Percentiles rank a stretch among this genome's conserved stretches.
These are phyloP conservation scores for Hylodesmum podocarpum DNA, from an alignment of 306 rosid species.

Conservation along the genomic window DNA sequence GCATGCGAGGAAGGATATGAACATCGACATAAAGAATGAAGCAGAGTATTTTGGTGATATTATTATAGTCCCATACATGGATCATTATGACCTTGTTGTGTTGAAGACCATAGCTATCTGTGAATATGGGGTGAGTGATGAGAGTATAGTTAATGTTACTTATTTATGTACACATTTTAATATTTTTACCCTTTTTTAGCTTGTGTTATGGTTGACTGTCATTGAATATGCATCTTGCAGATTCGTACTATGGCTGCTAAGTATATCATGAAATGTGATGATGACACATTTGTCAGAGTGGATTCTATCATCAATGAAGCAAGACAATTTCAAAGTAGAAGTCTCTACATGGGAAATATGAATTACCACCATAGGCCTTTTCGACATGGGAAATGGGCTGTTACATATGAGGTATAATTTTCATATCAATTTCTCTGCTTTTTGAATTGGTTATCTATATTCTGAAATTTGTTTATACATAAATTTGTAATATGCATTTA, in stretches of 20 bases:
- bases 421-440: constrained; percentile 5
- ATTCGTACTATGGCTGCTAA: constrained; percentile 60
- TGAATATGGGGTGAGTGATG: constrained; percentile 84
- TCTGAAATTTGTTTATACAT: background rate
- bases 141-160: constrained; percentile 18
- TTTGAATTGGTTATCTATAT: background rate
- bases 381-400: constrained; percentile 98
- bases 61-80: constrained; percentile 91
- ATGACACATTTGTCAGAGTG: constrained; percentile 93
- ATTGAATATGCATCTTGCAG: constrained; percentile 43
- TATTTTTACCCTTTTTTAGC: background rate
- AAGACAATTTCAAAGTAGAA: constrained; percentile 43
- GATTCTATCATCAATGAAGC: constrained; percentile 72
- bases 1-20: constrained; percentile 87
- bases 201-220: constrained; percentile 4
- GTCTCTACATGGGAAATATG: constrained; percentile 87
- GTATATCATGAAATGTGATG: constrained; percentile 93
- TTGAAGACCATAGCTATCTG: constrained; percentile 94
- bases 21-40: constrained; percentile 77
- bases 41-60: constrained; percentile 93
- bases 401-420: constrained; percentile 77
- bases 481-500: background rate
- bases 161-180: background rate
- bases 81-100: constrained; percentile 92
- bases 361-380: constrained; percentile 87